Percentiles rank a stretch among this genome's conserved stretches.
Evolutionary conservation across 495 filamentous ascomycete species (phyloP).

Genomic region (Xylaria bambusicola): DNA sequence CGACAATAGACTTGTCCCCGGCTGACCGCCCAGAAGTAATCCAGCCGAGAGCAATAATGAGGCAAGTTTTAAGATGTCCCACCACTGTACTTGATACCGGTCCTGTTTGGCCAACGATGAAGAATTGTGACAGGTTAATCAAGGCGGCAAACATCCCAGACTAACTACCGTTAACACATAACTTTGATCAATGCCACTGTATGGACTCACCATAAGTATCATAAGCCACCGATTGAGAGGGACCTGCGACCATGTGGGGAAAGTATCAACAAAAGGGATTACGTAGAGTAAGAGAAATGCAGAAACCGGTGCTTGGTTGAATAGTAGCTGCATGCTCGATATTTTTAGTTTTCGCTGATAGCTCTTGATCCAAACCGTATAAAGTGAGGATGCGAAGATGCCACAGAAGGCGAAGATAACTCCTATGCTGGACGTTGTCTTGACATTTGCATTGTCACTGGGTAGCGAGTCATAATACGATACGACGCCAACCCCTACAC

Average conservation of each 20-base stretch:
- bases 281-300: slow-evolving; percentile 64
- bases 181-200: slow-evolving; percentile 19
- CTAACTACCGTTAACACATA: slow-evolving; percentile 32
- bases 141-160: slow-evolving; percentile 64
- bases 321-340: slow-evolving; percentile 70
- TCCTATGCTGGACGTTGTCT: slow-evolving; percentile 56
- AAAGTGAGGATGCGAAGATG: slow-evolving; percentile 65
- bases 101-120: slow-evolving; percentile 70
- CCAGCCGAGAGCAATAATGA: slow-evolving; percentile 62
- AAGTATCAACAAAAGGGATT: slow-evolving; percentile 65
- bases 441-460: slow-evolving; percentile 44
- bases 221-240: slow-evolving; percentile 53
- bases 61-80: slow-evolving; percentile 65
- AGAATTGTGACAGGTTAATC: slow-evolving; percentile 75
- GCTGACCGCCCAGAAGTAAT: slow-evolving; percentile 51
- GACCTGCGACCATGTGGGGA: slow-evolving; percentile 55
- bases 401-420: slow-evolving; percentile 66
- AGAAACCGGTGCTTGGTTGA: slow-evolving; percentile 70
- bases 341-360: slow-evolving; percentile 68
- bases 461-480: slow-evolving; percentile 71
- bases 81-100: slow-evolving; percentile 72
- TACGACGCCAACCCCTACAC: slow-evolving; percentile 67
- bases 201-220: slow-evolving; percentile 53
- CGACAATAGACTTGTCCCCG: slow-evolving; percentile 53
- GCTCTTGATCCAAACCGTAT: slow-evolving; percentile 68